phyloP scores from a whole-genome alignment of 441 rosid species.

The Brassica hybrid region DNA sequence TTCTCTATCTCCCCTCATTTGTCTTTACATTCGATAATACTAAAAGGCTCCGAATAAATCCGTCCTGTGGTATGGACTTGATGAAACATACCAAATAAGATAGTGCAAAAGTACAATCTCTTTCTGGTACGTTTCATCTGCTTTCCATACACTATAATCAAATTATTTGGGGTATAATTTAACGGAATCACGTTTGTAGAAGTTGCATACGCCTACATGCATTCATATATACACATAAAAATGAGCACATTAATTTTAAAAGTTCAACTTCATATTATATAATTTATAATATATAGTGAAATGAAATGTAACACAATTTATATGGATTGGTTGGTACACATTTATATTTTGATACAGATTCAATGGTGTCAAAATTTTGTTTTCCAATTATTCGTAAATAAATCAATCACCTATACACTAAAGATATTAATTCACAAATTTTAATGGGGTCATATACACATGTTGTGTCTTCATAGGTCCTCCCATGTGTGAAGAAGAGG shows the following conservation, averaged over 20 bases:
- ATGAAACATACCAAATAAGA: neutral
- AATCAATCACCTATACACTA: neutral
- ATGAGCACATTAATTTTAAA: neutral
- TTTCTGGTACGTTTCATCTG: neutral
- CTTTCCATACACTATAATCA: neutral
- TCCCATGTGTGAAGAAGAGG: neutral
- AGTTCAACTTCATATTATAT: neutral
- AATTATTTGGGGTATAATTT: neutral
- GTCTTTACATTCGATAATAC: conserved; percentile 37
- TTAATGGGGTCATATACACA: conserved; percentile 7
- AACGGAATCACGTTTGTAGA: conserved; percentile 1
- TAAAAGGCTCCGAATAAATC: conserved; percentile 46
- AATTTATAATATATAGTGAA: neutral
- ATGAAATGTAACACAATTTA: neutral
- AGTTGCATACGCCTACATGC: conserved; percentile 8
- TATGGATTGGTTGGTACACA: neutral
- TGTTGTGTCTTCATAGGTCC: neutral
- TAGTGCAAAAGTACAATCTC: conserved; percentile 6
- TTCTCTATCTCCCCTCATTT: conserved; percentile 44
- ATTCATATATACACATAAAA: neutral
- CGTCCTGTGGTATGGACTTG: conserved; percentile 17
- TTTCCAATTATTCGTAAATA: neutral
- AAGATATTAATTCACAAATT: conserved; percentile 30
- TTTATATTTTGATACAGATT: neutral
- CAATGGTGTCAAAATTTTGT: neutral